Evolutionary conservation across 129 eudicot species (phyloP).

Genomic region (Flaveria ramosissima): DNA sequence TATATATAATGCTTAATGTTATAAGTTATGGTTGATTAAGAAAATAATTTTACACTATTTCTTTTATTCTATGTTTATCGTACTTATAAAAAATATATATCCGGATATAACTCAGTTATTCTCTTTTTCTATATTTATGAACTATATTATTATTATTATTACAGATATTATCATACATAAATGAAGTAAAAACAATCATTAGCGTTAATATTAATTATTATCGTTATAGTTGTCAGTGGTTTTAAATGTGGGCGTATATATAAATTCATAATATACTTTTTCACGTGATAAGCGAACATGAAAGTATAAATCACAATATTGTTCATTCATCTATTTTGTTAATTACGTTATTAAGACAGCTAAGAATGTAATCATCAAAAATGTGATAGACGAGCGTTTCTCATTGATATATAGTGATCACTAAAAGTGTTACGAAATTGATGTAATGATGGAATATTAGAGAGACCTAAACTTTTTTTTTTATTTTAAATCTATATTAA

Average conservation of each 20-base stretch:
- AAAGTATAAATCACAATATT: not conserved
- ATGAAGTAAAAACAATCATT: not conserved
- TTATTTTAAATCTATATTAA: no score
- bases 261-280: not conserved
- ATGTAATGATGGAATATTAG: not conserved
- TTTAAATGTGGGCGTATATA: not conserved
- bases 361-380: slow-evolving; percentile 15
- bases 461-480: not conserved
- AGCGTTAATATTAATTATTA: not conserved
- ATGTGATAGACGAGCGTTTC: not conserved
- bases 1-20: not conserved
- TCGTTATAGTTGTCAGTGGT: not conserved
- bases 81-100: not conserved
- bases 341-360: slow-evolving; percentile 3
- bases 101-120: not conserved
- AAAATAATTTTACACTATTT: not conserved
- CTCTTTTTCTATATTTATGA: not conserved
- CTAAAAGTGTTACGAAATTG: not conserved
- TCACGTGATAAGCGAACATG: not conserved
- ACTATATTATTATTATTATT: no score
- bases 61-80: not conserved
- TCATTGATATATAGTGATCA: not conserved
- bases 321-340: not conserved
- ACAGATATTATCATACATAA: not conserved
- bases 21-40: not conserved